Evolutionary conservation across 2,329 filamentous ascomycete genomes (phyloP).

Genomic region (Neonectria faginata): DNA sequence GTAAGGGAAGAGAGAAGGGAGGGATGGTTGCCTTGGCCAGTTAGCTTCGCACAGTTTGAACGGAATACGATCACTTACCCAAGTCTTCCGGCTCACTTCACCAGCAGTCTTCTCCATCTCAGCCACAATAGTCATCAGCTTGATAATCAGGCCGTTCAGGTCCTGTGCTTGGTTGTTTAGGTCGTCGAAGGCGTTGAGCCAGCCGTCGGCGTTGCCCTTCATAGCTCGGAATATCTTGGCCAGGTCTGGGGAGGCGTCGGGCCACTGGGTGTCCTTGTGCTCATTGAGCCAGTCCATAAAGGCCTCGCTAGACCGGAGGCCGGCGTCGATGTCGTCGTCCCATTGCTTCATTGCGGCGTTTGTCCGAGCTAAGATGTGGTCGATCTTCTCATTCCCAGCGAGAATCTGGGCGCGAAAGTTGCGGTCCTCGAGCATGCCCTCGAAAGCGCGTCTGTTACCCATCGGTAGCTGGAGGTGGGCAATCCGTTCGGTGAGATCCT

Average conservation of each 20-base stretch:
- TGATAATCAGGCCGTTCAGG: constrained; percentile 76
- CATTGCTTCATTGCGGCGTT: constrained; percentile 80
- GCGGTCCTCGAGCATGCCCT: constrained; percentile 87
- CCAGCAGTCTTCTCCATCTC: constrained; percentile 90
- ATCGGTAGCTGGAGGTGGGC: constrained; percentile 85
- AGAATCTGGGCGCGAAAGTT: constrained; percentile 85
- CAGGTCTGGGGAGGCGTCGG: constrained; percentile 69
- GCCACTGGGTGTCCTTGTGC: constrained; percentile 70
- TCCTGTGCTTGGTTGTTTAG: constrained; percentile 79
- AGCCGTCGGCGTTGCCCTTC: constrained; percentile 92
- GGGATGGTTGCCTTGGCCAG: constrained; percentile 40
- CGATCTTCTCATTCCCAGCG: constrained; percentile 89
- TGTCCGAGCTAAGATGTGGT: constrained; percentile 87
- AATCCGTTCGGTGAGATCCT: constrained; percentile 84
- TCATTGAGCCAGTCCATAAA: constrained; percentile 80
- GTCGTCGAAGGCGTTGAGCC: constrained; percentile 83
- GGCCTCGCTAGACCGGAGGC: constrained; percentile 79
- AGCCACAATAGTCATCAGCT: constrained; percentile 80
- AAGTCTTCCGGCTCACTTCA: constrained; percentile 81
- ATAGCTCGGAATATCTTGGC: constrained; percentile 86
- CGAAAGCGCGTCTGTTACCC: constrained; percentile 84
- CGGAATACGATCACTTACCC: constrained; percentile 63
- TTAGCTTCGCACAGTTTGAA: constrained; percentile 27
- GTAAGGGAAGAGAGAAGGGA: constrained; percentile 40
- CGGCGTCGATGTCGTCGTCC: constrained; percentile 82